phyloP scores from a whole-genome alignment of 345 rosid genomes.

The Rhodamnia rubescens region DNA sequence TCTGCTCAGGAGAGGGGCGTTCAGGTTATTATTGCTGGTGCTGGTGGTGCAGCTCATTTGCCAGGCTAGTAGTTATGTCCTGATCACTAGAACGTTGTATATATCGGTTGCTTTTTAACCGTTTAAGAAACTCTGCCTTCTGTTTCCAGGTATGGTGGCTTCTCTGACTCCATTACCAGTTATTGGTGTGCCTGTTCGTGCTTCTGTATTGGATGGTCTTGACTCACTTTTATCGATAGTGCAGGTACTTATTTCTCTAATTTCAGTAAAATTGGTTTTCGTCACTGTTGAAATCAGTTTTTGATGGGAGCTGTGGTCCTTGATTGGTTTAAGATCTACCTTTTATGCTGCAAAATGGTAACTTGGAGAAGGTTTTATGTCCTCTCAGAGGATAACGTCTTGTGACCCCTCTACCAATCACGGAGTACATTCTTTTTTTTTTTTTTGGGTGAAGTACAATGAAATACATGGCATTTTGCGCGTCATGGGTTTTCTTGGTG shows the following conservation, averaged over 20 bases:
- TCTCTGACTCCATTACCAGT: conserved; percentile 89
- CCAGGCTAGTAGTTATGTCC: conserved; percentile 39
- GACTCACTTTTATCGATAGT: conserved; percentile 93
- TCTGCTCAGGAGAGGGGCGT: conserved; percentile 60
- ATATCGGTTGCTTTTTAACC: not conserved
- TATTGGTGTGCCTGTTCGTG: conserved; percentile 86
- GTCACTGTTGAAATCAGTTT: not conserved
- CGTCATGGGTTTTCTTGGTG: not conserved
- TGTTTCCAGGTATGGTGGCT: conserved; percentile 78
- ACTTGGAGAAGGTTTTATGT: not conserved
- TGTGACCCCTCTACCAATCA: not conserved
- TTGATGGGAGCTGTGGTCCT: not conserved
- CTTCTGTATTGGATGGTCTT: conserved; percentile 73
- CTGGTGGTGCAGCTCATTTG: conserved; percentile 98
- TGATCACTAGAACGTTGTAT: not conserved
- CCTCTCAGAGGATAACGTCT: not conserved
- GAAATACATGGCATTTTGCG: not conserved
- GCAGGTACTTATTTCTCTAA: conserved; percentile 37
- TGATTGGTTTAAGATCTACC: not conserved
- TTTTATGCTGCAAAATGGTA: not conserved
- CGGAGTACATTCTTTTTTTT: not conserved
- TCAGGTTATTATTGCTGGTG: conserved; percentile 89
- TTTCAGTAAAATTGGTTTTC: not conserved
- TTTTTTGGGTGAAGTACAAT: not conserved
- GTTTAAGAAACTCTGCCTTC: not conserved